These are phyloP conservation scores for Conidiobolus incongruus DNA, from an alignment of 371 early-diverging fungal genomes.

Conservation along the genomic window DNA sequence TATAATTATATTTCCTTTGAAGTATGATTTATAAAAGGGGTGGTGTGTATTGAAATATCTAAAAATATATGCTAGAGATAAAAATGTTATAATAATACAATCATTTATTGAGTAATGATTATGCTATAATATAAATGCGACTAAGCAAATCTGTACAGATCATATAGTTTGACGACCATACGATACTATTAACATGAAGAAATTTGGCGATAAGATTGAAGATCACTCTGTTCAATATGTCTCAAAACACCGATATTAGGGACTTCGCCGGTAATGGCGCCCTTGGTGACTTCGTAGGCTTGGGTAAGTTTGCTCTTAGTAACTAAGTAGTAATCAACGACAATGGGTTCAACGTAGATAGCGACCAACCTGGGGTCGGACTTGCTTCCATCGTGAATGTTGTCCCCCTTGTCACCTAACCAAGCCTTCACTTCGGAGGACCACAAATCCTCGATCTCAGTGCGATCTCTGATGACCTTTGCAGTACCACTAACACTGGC, in stretches of 20 bases:
- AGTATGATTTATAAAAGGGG: no score
- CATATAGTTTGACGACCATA: no score
- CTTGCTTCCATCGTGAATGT: constrained; percentile 16
- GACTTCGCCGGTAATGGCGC: background rate
- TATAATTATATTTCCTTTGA: no score
- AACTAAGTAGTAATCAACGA: background rate
- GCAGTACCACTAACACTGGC: constrained; percentile 17
- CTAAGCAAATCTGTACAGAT: no score
- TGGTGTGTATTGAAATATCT: no score
- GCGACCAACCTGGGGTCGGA: constrained; percentile 15
- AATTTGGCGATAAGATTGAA: no score
- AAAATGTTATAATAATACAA: no score
- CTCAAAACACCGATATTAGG: background rate
- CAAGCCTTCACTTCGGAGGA: constrained; percentile 12
- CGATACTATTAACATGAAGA: no score
- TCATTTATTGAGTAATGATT: no score
- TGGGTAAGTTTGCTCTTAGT: background rate
- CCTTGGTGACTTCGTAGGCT: background rate
- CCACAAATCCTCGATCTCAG: constrained; percentile 14
- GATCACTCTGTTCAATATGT: no score
- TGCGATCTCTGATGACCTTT: constrained; percentile 12
- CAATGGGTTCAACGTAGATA: background rate
- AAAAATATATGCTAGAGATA: no score
- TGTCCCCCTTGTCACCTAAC: constrained; percentile 18
- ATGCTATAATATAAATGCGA: no score